These are phyloP conservation scores for Floccularia luteovirens DNA, from an alignment of 768 basidiomycete species.

Conservation along the genomic window DNA sequence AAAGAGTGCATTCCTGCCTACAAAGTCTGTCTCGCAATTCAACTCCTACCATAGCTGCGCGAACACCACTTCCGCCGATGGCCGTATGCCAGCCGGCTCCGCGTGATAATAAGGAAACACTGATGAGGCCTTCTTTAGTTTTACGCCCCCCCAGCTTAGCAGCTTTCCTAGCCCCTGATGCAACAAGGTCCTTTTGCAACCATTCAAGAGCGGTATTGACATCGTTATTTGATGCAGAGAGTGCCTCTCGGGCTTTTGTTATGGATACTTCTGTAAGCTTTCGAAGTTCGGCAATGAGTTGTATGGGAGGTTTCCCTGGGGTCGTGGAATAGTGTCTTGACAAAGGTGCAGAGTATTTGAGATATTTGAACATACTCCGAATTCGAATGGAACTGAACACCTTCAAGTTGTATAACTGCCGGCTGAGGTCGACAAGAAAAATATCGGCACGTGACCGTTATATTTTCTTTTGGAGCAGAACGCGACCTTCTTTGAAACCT, in stretches of 20 bases:
- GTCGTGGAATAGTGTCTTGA: constrained; percentile 43
- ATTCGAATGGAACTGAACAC: no score
- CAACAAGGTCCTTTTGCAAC: constrained; percentile 68
- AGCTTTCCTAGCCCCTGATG: constrained; percentile 70
- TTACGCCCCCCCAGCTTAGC: constrained; percentile 75
- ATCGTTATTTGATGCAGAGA: constrained; percentile 66
- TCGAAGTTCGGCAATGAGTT: constrained; percentile 81
- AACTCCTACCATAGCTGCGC: constrained; percentile 87
- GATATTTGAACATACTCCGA: constrained; percentile 7
- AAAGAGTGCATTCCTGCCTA: constrained; percentile 81
- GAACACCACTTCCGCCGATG: constrained; percentile 36
- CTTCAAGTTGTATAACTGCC: no score
- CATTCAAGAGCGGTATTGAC: constrained; percentile 69
- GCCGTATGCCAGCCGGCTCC: constrained; percentile 35
- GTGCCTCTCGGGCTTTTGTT: constrained; percentile 83
- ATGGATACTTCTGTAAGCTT: constrained; percentile 78
- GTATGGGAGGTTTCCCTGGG: constrained; percentile 49
- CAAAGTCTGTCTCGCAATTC: constrained; percentile 97
- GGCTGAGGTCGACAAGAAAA: no score
- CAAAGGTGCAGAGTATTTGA: constrained; percentile 10
- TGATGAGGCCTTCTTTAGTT: constrained; percentile 75
- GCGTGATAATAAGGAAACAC: constrained; percentile 64
- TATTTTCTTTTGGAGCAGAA: no score
- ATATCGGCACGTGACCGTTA: no score
- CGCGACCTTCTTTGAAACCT: no score